These are phyloP conservation scores for Thoreauomyces humboldtii DNA, from an alignment of 192 early-diverging fungal genomes.

Conservation along the genomic window DNA sequence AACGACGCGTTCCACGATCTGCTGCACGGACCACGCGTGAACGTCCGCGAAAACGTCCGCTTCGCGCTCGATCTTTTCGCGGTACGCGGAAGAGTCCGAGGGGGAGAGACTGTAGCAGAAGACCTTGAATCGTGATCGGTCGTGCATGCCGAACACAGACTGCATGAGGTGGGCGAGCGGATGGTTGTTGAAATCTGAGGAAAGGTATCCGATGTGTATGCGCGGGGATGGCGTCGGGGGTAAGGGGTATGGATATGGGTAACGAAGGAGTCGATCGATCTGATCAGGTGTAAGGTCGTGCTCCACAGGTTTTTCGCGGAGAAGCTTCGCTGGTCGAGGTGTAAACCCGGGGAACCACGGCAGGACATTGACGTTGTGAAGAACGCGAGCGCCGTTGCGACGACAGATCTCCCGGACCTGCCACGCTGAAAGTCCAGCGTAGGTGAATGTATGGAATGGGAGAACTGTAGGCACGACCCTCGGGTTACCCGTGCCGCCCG, in stretches of 20 bases:
- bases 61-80: conserved; percentile 75
- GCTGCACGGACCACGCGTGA: conserved; percentile 63
- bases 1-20: conserved; percentile 71
- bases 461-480: conserved; percentile 79
- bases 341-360: conserved; percentile 57
- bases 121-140: conserved; percentile 66
- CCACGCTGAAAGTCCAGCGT: conserved; percentile 70
- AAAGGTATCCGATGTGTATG: conserved; percentile 83
- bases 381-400: conserved; percentile 79
- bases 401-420: conserved; percentile 85
- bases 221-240: conserved; percentile 67
- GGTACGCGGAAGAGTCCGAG: conserved; percentile 73
- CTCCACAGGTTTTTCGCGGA: not conserved
- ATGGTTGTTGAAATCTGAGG: conserved; percentile 93
- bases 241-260: conserved; percentile 68
- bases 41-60: conserved; percentile 81
- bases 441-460: conserved; percentile 95
- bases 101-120: conserved; percentile 84
- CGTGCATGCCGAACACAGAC: conserved; percentile 91
- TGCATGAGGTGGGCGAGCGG: conserved; percentile 92
- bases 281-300: not conserved
- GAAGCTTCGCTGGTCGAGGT: conserved; percentile 30
- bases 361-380: conserved; percentile 62
- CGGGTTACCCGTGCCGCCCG: conserved; percentile 55
- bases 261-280: conserved; percentile 15